Evolutionary conservation across 306 rosid species (phyloP).

Genomic region (Ormosia emarginata): DNA sequence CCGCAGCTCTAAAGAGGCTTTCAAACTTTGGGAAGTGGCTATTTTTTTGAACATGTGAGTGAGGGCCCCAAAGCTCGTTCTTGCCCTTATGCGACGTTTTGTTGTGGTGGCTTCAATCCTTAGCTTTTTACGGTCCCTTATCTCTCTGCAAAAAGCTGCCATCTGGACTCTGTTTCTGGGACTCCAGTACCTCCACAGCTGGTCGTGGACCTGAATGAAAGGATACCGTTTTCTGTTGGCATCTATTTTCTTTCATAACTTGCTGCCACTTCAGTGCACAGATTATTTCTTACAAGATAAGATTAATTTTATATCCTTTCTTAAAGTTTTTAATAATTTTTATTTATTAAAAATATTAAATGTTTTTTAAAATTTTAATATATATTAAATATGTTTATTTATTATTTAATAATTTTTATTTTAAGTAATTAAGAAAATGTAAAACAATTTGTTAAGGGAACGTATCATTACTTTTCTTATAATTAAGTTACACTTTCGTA

Average conservation of each 20-base stretch:
- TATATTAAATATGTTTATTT: no score
- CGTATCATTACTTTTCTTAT: no score
- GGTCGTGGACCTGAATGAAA: not conserved
- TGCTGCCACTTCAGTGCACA: not conserved
- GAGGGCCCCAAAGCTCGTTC: conserved; percentile 59
- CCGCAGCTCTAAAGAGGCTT: not conserved
- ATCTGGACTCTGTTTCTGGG: conserved; percentile 3
- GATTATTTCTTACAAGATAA: no score
- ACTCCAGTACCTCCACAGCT: not conserved
- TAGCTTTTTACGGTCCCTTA: not conserved
- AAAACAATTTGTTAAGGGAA: no score
- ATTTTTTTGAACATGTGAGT: conserved; percentile 42
- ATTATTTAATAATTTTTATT: no score
- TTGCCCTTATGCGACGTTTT: conserved; percentile 32
- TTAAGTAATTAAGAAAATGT: no score
- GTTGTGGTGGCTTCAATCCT: conserved; percentile 26
- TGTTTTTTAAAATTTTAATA: no score
- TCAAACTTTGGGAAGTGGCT: conserved; percentile 8
- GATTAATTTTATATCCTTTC: no score
- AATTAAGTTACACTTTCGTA: no score
- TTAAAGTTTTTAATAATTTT: not conserved
- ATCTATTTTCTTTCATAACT: not conserved
- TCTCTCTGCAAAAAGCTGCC: conserved; percentile 29
- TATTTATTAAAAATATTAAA: no score
- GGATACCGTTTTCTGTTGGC: not conserved